Evolutionary conservation across 2,329 filamentous ascomycete species (phyloP), one percentile per base, ranked within the genome.

Genomic region (Colletotrichum horii): DNA sequence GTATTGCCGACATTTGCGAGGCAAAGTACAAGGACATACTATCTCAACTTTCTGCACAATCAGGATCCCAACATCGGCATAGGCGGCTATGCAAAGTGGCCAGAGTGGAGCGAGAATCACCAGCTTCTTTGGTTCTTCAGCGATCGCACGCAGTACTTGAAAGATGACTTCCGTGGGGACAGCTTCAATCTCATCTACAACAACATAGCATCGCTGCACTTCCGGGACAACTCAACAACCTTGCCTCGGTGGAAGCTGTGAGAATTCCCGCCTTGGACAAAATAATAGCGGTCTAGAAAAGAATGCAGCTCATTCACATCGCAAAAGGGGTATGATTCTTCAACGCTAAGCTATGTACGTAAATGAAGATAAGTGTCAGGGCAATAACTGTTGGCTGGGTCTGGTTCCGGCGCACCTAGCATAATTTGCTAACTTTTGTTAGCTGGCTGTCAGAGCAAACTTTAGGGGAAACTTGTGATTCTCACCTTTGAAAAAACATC

Each of bases 1-100:
- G 83, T 93, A 15, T 80, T 90, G 65, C 89, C 91, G 15, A 92
- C 94, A 81, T 90, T 93, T 73, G 92, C 93, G 3, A 89, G 89
- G 32, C 82, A 80, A 7, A 88, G 90, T 12, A 91, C 92, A 60
- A 89, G 93, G 72, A 90, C 89, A 1, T 96, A 96, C 83, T 96
- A 95, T 80, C 87, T 93, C 79, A 92, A 91, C 66, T 96, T 96
- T 80, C 80, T 96, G 8, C 89, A 95, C 82, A 91, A 92, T 58
- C 83, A 93, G 58, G 91, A 96, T 80, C 94, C 94, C 1, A 96
- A 96, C 79, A 83, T 86, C 26, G 90, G 85, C 75, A 78, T 85
- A 78, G 79, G 85, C 79, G 80, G 81, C 16, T 84, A 80, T 43
- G 79, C 80, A n/a, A 78, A 78, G 11, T 89, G 87, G 87, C 87